These are phyloP conservation scores for Anisodus tanguticus DNA, from an alignment of 257 asterid species.

Conservation along the genomic window DNA sequence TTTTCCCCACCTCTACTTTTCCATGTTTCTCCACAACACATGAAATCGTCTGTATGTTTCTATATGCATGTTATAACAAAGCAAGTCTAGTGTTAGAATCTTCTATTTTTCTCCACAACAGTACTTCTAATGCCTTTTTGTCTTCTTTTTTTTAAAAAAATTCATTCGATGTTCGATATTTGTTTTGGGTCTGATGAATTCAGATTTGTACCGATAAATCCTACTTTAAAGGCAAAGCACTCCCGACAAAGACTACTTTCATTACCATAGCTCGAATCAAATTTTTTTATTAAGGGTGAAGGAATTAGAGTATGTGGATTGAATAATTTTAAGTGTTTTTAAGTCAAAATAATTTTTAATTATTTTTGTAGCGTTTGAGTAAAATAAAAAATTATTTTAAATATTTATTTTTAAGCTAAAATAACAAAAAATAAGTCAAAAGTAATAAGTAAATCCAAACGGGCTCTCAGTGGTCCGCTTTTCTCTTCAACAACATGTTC, in stretches of 20 bases:
- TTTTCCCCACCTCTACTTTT: not conserved
- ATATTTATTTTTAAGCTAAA: too few relatives aligned
- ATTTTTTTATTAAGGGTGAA: not conserved
- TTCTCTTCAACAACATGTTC: not conserved
- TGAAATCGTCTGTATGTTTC: not conserved
- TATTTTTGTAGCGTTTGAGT: too few relatives aligned
- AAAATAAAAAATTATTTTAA: too few relatives aligned
- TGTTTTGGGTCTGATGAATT: not conserved
- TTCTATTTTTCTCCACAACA: conserved; percentile 12
- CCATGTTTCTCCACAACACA: not conserved
- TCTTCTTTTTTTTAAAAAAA: too few relatives aligned
- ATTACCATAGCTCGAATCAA: not conserved
- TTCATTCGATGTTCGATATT: not conserved
- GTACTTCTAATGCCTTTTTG: not conserved
- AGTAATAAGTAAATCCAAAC: too few relatives aligned
- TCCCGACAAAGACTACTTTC: accelerated
- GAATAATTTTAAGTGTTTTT: too few relatives aligned
- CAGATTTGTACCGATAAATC: not conserved
- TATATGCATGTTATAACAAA: not conserved
- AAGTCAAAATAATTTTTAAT: too few relatives aligned
- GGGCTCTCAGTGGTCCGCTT: not conserved
- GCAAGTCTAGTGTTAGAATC: conserved; percentile 7
- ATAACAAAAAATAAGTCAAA: too few relatives aligned
- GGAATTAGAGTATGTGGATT: too few relatives aligned
- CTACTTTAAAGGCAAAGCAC: accelerated